A percentile compares a stretch with the other conserved stretches of the same genome.
Evolutionary conservation across 345 rosid genomes (phyloP).

Genomic region (Limnanthes douglasii): DNA sequence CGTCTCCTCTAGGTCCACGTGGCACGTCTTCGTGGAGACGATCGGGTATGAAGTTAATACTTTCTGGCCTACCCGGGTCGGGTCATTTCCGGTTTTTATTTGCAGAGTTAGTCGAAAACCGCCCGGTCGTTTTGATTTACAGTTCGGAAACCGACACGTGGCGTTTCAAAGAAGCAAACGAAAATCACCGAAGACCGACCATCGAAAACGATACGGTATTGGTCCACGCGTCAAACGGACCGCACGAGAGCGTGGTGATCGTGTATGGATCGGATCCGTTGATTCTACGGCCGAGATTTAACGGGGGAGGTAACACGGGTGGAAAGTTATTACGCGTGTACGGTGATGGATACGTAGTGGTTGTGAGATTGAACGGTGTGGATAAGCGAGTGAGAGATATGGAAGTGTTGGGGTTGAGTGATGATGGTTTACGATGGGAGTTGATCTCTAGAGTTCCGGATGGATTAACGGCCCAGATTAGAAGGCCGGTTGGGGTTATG

Average conservation of each 20-base stretch:
- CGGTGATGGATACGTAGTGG: slow-evolving; percentile 52
- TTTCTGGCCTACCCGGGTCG: slow-evolving; percentile 14
- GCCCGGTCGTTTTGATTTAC: slow-evolving; percentile 35
- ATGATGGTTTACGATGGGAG: slow-evolving; percentile 26
- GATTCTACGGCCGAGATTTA: slow-evolving; percentile 28
- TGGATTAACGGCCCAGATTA: slow-evolving; percentile 18
- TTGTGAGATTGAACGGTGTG: slow-evolving; percentile 18
- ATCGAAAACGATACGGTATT: slow-evolving; percentile 10
- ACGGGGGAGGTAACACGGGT: slow-evolving; percentile 3
- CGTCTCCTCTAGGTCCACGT: slow-evolving; percentile 71
- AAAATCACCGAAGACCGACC: slow-evolving; percentile 4
- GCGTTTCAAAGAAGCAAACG: slow-evolving; percentile 24
- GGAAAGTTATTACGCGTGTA: slow-evolving; percentile 21
- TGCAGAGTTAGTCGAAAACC: slow-evolving; percentile 38
- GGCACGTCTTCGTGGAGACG: slow-evolving; percentile 69
- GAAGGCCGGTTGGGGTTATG: slow-evolving; percentile 34
- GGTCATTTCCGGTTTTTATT: slow-evolving; percentile 48
- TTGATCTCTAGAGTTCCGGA: slow-evolving; percentile 24
- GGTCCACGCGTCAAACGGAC: slow-evolving; percentile 31
- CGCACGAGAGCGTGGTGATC: slow-evolving; percentile 28
- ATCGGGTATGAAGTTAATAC: slow-evolving; percentile 50
- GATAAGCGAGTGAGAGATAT: slow-evolving; percentile 12
- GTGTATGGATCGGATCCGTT: slow-evolving; percentile 10
- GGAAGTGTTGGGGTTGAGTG: slow-evolving; percentile 36
- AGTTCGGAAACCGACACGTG: slow-evolving; percentile 29